Percentiles rank a stretch among this genome's conserved stretches.
Evolutionary conservation across 176 grass and related monocot genomes (phyloP).

Genomic region (Juncus effusus): DNA sequence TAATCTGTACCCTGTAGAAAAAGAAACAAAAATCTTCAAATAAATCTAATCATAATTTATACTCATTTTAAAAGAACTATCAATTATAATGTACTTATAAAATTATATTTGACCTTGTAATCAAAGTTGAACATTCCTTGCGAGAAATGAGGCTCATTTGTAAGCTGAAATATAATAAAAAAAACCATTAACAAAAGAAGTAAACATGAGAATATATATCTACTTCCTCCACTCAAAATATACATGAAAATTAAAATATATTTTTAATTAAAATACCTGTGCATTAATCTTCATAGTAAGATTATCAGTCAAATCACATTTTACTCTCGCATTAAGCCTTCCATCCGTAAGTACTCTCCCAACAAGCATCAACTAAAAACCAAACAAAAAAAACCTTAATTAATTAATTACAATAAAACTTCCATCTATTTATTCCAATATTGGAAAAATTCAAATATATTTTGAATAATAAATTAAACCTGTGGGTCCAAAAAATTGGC

Average conservation of each 20-base stretch:
- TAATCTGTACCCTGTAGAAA: conserved; percentile 76
- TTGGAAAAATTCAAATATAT: conserved; percentile 2
- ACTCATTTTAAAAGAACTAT: background rate
- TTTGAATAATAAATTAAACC: conserved; percentile 38
- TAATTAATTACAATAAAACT: conserved; percentile 23
- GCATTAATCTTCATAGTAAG: conserved; percentile 90
- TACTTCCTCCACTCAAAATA: background rate
- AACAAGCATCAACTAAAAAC: conserved; percentile 78
- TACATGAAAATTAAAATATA: background rate
- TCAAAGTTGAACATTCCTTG: conserved; percentile 99
- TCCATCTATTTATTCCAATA: conserved; percentile 6
- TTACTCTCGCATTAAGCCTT: conserved; percentile 91
- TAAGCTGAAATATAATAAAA: conserved; percentile 58
- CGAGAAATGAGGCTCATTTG: conserved; percentile 88
- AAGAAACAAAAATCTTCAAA: conserved; percentile 24
- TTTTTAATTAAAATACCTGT: conserved; percentile 46
- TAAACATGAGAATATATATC: background rate
- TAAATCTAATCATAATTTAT: conserved; percentile 1
- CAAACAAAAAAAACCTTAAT: conserved; percentile 14
- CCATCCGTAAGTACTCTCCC: conserved; percentile 94
- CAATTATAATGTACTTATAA: no score
- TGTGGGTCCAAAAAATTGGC: conserved; percentile 96
- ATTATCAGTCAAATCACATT: conserved; percentile 86
- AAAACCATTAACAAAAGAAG: background rate
- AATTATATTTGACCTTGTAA: conserved; percentile 89